phyloP scores from a whole-genome alignment of 306 rosid species.

The Erythrophleum fordii region DNA sequence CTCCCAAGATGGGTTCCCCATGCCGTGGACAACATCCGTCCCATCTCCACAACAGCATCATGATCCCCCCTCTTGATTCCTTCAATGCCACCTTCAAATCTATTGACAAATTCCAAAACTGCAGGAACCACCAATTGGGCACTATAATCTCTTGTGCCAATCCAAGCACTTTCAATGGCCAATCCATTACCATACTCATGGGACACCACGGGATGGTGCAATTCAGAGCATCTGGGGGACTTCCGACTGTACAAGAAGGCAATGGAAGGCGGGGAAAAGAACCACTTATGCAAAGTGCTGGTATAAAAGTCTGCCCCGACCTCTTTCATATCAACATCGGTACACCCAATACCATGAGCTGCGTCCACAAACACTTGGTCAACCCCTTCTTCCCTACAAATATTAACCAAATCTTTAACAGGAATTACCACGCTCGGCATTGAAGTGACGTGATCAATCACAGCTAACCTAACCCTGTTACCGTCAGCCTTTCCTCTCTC shows the following conservation, averaged over 20 bases:
- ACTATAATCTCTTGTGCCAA: slow-evolving; percentile 97
- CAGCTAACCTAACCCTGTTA: slow-evolving; percentile 77
- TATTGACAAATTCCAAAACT: slow-evolving; percentile 68
- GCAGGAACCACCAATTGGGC: slow-evolving; percentile 85
- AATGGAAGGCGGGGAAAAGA: slow-evolving; percentile 92
- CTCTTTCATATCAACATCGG: slow-evolving; percentile 80
- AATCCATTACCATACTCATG: slow-evolving; percentile 96
- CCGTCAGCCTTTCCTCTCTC: slow-evolving; percentile 77
- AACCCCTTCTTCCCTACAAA: slow-evolving; percentile 96
- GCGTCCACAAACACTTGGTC: slow-evolving; percentile 92
- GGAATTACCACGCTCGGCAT: slow-evolving; percentile 96
- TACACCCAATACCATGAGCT: slow-evolving; percentile 95
- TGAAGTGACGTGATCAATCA: slow-evolving; percentile 93
- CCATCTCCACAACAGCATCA: slow-evolving; percentile 86
- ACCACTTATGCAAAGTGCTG: slow-evolving; percentile 95
- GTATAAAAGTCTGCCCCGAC: slow-evolving; percentile 98
- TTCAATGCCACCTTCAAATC: slow-evolving; percentile 91
- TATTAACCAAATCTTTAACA: slow-evolving; percentile 74
- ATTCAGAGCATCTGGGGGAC: slow-evolving; percentile 47
- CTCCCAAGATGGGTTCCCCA: slow-evolving; percentile 92
- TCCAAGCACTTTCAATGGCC: slow-evolving; percentile 95
- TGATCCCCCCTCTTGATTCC: slow-evolving; percentile 94
- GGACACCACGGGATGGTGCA: slow-evolving; percentile 97
- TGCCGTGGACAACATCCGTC: slow-evolving; percentile 70
- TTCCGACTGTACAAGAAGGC: slow-evolving; percentile 75